phyloP scores from a whole-genome alignment of 495 filamentous ascomycete genomes.

The Tuber melanosporum region DNA sequence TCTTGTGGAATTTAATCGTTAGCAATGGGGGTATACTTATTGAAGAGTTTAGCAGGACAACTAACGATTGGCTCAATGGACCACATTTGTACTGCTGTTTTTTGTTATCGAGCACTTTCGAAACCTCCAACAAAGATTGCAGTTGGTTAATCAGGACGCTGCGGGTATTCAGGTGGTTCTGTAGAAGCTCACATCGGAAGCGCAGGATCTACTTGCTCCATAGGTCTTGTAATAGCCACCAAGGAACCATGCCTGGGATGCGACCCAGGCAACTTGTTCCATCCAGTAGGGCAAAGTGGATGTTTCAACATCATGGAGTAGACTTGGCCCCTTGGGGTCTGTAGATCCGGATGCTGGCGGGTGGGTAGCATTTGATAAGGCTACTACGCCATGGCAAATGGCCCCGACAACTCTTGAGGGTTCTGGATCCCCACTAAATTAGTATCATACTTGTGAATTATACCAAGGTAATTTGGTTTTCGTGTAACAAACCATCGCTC shows the following conservation, averaged over 20 bases:
- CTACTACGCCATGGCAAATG: conserved; percentile 32
- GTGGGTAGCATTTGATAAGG: conserved; percentile 25
- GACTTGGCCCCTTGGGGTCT: conserved; percentile 6
- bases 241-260: conserved; percentile 32
- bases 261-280: conserved; percentile 30
- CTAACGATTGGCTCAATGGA: conserved; percentile 12
- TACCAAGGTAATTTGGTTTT: background rate
- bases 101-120: conserved; percentile 14
- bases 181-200: conserved; percentile 18
- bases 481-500: conserved; percentile 6
- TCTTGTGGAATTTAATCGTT: conserved; percentile 4
- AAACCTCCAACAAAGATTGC: conserved; percentile 10
- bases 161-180: background rate
- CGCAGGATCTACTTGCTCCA: conserved; percentile 18
- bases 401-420: conserved; percentile 28
- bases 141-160: background rate
- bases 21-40: background rate
- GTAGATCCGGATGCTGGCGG: background rate
- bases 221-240: conserved; percentile 36
- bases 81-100: conserved; percentile 26
- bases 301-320: conserved; percentile 30
- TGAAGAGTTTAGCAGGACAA: background rate
- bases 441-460: background rate
- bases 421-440: conserved; percentile 4
- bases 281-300: conserved; percentile 36